Evolutionary conservation across 2,329 filamentous ascomycete genomes (phyloP).

Genomic region (Ceratocystiopsis brevicomis): DNA sequence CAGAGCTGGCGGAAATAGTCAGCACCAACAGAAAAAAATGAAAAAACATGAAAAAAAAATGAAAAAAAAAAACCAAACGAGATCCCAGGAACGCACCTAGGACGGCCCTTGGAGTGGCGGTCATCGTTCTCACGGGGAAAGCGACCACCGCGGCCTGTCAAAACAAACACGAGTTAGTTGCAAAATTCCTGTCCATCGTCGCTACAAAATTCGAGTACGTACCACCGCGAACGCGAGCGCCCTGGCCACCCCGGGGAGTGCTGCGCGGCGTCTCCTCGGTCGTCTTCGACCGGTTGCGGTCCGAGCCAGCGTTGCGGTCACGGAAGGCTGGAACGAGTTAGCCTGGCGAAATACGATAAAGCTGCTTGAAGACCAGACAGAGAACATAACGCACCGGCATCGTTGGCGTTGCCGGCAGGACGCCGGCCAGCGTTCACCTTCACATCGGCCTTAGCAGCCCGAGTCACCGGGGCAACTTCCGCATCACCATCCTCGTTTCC

Average conservation of each 20-base stretch:
- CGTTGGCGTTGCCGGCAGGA: conserved; percentile 52
- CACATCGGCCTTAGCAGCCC: conserved; percentile 58
- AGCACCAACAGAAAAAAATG: no score
- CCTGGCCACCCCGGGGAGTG: conserved; percentile 41
- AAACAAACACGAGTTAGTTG: conserved; percentile 1
- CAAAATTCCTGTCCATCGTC: not conserved
- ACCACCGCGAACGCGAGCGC: conserved; percentile 44
- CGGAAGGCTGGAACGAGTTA: conserved; percentile 50
- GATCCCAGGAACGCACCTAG: conserved; percentile 27
- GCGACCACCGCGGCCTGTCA: conserved; percentile 32
- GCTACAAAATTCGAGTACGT: conserved; percentile 12
- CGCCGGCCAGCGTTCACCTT: conserved; percentile 34
- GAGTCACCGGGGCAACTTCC: conserved; percentile 67
- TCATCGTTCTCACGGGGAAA: conserved; percentile 35
- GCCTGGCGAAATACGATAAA: not conserved
- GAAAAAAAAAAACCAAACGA: no score
- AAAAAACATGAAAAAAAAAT: no score
- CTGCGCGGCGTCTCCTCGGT: conserved; percentile 46
- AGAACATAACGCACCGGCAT: conserved; percentile 50
- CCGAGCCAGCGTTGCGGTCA: conserved; percentile 64
- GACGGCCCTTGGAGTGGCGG: conserved; percentile 30
- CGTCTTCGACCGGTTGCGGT: conserved; percentile 65
- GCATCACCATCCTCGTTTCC: conserved; percentile 45
- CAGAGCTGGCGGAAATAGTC: conserved; percentile 32
- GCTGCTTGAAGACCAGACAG: not conserved